Evolutionary conservation across 768 basidiomycete species (phyloP).

Genomic region (Suillus discolor): DNA sequence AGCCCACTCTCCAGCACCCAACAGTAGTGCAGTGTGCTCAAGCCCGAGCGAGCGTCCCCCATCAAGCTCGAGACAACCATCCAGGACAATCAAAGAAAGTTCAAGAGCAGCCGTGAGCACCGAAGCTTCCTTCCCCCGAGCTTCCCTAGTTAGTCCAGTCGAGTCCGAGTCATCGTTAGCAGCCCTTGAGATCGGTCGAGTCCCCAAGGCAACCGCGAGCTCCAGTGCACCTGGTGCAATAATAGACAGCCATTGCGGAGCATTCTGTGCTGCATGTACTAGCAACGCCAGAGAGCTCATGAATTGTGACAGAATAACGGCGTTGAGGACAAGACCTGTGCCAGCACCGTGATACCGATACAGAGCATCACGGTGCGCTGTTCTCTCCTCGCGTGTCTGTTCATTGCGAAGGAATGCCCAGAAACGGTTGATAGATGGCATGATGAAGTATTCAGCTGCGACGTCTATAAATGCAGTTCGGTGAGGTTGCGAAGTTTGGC

Average conservation of each 20-base stretch:
- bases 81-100: conserved; percentile 73
- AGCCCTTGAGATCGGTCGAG: conserved; percentile 54
- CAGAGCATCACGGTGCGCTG: conserved; percentile 54
- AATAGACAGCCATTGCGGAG: conserved; percentile 78
- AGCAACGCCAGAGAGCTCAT: conserved; percentile 77
- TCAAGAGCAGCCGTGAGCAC: conserved; percentile 79
- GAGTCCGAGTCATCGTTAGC: conserved; percentile 36
- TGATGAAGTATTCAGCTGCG: conserved; percentile 86
- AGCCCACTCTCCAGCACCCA: conserved; percentile 84
- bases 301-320: conserved; percentile 75
- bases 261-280: conserved; percentile 80
- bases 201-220: conserved; percentile 79
- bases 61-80: conserved; percentile 76
- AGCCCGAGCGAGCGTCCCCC: conserved; percentile 72
- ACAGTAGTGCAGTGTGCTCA: conserved; percentile 71
- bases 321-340: conserved; percentile 80
- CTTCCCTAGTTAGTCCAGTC: conserved; percentile 18
- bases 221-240: conserved; percentile 84
- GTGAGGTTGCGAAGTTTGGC: conserved; percentile 11
- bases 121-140: conserved; percentile 60
- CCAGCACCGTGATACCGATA: conserved; percentile 71
- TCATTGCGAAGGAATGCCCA: conserved; percentile 93
- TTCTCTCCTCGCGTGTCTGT: conserved; percentile 73
- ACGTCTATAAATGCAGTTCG: conserved; percentile 59
- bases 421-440: conserved; percentile 91